A percentile compares a stretch with the other conserved stretches of the same genome.
Conservation (phyloP, 805 yeast species). For the Debaryomyces prosopidis region DNA sequence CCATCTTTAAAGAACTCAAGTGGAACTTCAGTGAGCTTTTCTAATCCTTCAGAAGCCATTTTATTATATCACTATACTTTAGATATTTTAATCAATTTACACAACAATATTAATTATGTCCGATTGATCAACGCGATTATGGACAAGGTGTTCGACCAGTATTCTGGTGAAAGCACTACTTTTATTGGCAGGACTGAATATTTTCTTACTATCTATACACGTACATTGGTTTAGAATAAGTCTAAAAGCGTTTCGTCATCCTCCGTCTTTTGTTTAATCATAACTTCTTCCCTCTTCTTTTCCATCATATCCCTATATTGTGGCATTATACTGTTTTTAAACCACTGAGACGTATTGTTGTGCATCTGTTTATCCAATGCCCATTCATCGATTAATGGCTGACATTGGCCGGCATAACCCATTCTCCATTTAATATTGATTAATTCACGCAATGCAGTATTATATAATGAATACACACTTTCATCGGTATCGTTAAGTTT, state of each 20-base stretch:
- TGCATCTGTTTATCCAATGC: constrained; percentile 29
- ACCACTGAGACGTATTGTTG: constrained; percentile 21
- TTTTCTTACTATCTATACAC: background rate
- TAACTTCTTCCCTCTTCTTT: constrained; percentile 21
- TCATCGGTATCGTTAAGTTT: constrained; percentile 10
- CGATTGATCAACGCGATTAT: constrained; percentile 4
- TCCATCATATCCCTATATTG: constrained; percentile 23
- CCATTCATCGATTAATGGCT: constrained; percentile 39
- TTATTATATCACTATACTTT: constrained; percentile 2
- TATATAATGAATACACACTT: constrained; percentile 16
- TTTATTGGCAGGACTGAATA: background rate
- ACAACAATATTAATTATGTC: background rate
- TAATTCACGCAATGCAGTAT: constrained; percentile 22
- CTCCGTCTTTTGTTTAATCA: constrained; percentile 22
- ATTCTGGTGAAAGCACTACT: constrained; percentile 2
- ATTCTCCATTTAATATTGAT: constrained; percentile 28
- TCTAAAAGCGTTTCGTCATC: constrained; percentile 33
- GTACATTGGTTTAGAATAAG: constrained; percentile 17
- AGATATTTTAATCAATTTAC: no score
- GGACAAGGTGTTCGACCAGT: constrained; percentile 5
- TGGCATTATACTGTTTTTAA: constrained; percentile 14
- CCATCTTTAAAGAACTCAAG: constrained; percentile 92
- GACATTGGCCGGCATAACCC: constrained; percentile 27
- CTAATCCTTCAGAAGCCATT: constrained; percentile 62
- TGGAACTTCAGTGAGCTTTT: constrained; percentile 82